phyloP scores from a whole-genome alignment of 2,329 filamentous ascomycete species.

The Cyphellophora attinorum region DNA sequence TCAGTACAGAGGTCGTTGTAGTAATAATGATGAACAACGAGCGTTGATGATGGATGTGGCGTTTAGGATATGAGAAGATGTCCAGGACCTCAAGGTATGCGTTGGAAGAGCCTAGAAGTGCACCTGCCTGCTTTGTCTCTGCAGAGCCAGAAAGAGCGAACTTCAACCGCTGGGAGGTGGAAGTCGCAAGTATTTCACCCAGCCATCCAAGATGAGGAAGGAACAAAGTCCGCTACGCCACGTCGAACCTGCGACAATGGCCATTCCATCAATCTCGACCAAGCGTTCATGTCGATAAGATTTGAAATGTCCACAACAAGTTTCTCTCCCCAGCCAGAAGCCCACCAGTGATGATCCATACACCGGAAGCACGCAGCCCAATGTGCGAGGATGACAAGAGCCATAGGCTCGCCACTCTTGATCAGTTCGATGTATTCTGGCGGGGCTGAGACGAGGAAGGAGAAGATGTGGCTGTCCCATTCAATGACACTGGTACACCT shows the following conservation, averaged over 20 bases:
- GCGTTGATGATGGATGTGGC: no score
- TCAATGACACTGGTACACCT: conserved; percentile 17
- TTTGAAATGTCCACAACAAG: conserved; percentile 16
- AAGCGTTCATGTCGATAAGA: conserved; percentile 13
- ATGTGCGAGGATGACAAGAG: conserved; percentile 16
- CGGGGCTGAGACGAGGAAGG: conserved; percentile 15
- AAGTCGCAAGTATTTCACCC: no score
- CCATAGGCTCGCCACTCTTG: conserved; percentile 13
- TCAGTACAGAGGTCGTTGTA: no score
- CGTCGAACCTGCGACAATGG: conserved; percentile 1
- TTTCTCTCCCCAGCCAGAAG: conserved; percentile 17
- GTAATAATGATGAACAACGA: no score
- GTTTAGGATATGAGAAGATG: no score
- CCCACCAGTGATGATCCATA: conserved; percentile 20
- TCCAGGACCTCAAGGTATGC: no score
- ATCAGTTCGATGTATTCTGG: conserved; percentile 15
- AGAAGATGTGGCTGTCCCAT: conserved; percentile 19
- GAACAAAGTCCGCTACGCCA: no score
- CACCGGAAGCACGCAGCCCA: conserved; percentile 17
- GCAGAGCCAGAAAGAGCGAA: no score
- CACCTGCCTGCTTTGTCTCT: no score
- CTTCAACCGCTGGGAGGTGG: no score
- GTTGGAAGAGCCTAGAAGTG: no score
- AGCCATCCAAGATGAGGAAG: no score
- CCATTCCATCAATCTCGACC: conserved; percentile 15